Conservation (phyloP, 164 flowering plant species). For the Cinnamomum chago region DNA sequence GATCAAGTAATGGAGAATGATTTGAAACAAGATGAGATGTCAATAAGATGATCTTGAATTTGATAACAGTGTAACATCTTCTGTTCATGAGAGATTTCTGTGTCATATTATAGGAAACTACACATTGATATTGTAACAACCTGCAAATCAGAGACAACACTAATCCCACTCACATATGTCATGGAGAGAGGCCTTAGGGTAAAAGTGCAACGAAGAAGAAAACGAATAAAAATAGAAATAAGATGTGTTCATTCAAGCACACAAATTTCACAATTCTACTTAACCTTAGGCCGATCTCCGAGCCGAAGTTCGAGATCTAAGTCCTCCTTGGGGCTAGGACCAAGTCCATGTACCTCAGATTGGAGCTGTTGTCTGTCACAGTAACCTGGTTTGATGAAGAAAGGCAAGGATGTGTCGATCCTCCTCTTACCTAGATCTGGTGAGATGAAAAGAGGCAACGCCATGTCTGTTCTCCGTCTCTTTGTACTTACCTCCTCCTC, state of each 20-base stretch:
- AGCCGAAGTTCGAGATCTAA: slow-evolving; percentile 92
- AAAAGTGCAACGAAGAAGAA: neutral
- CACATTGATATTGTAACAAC: slow-evolving; percentile 19
- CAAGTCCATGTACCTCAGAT: slow-evolving; percentile 29
- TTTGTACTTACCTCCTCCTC: slow-evolving; percentile 33
- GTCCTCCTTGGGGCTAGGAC: slow-evolving; percentile 41
- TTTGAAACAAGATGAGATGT: too few species aligned
- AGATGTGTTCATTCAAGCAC: slow-evolving; percentile 7
- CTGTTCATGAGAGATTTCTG: slow-evolving; percentile 3
- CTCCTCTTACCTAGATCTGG: neutral
- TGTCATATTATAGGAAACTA: neutral
- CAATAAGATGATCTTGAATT: neutral
- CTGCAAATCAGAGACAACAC: slow-evolving; percentile 10
- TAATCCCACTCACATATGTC: neutral
- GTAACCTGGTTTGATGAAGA: neutral
- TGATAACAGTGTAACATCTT: neutral
- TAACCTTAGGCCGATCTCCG: slow-evolving; percentile 53
- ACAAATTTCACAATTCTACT: slow-evolving; percentile 18
- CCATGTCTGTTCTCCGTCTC: slow-evolving; percentile 33
- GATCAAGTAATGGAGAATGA: too few species aligned
- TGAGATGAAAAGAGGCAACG: neutral
- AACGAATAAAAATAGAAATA: slow-evolving; percentile 3
- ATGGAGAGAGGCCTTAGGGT: neutral
- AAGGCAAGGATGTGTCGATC: neutral
- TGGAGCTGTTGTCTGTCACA: slow-evolving; percentile 19